Conservation (phyloP, 225 moss, liverwort and hornwort genomes). For the Thuidium tamariscinum region DNA sequence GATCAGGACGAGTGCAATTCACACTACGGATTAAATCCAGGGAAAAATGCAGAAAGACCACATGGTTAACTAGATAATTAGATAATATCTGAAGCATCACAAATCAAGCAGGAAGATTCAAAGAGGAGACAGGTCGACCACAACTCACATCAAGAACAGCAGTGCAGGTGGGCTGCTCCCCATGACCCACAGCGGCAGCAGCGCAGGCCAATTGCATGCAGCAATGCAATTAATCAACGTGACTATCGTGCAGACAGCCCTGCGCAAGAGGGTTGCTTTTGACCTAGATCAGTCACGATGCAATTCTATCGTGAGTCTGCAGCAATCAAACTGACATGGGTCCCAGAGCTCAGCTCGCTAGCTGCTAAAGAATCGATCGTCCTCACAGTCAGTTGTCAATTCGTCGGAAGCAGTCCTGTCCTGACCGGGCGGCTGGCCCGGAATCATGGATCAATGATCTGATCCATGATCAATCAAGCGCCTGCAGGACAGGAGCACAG, state of each 20-base stretch:
- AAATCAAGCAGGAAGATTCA: neutral
- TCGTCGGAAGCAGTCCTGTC: no score
- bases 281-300: no score
- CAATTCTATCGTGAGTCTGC: no score
- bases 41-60: neutral
- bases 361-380: no score
- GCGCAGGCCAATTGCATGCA: neutral
- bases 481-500: no score
- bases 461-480: no score
- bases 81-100: neutral
- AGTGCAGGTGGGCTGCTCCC: neutral
- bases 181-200: neutral
- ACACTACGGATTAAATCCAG: neutral
- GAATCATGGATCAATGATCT: no score
- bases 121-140: neutral
- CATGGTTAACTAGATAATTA: neutral
- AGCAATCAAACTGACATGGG: no score
- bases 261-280: no score
- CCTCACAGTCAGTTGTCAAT: no score
- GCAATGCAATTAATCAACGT: neutral
- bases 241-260: neutral
- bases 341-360: no score
- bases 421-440: no score
- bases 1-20: neutral
- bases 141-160: neutral